Percentiles rank a stretch among this genome's conserved stretches.
Evolutionary conservation across 75 land plant genomes (phyloP).

Genomic region (Isoetes taiwanensis): DNA sequence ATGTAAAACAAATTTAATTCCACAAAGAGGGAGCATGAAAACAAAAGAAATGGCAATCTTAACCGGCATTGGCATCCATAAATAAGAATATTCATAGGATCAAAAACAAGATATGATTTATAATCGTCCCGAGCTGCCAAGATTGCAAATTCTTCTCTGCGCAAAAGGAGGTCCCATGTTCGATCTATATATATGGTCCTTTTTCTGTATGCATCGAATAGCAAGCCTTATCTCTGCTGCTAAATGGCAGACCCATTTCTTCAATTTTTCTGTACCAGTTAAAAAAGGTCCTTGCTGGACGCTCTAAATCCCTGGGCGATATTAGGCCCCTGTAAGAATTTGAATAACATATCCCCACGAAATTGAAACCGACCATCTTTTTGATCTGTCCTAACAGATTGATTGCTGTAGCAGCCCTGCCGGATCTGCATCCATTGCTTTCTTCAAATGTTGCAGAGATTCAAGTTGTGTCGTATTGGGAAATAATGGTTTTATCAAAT

Average conservation of each 20-base stretch:
- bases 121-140: no score
- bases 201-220: no score
- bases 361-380: slow-evolving; percentile 43
- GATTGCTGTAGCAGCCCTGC: slow-evolving; percentile 54
- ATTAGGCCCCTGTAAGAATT: slow-evolving; percentile 36
- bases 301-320: slow-evolving; percentile 31
- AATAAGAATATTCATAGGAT: no score
- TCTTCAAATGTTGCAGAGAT: slow-evolving; percentile 37
- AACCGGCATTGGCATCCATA: no score
- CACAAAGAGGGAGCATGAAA: no score
- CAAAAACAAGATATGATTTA: no score
- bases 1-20: no score
- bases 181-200: no score
- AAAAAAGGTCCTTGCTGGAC: slow-evolving; percentile 44
- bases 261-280: slow-evolving; percentile 41
- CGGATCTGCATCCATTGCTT: slow-evolving; percentile 35
- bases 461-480: slow-evolving; percentile 32
- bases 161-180: no score
- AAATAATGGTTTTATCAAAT: slow-evolving; percentile 44
- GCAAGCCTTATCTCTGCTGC: slow-evolving; percentile 48
- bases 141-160: no score
- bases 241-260: slow-evolving; percentile 46
- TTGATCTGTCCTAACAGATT: slow-evolving; percentile 44
- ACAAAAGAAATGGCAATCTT: no score
- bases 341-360: slow-evolving; percentile 64